Conservation (phyloP, 139 green algal species). For the Asterochloris sp. region DNA sequence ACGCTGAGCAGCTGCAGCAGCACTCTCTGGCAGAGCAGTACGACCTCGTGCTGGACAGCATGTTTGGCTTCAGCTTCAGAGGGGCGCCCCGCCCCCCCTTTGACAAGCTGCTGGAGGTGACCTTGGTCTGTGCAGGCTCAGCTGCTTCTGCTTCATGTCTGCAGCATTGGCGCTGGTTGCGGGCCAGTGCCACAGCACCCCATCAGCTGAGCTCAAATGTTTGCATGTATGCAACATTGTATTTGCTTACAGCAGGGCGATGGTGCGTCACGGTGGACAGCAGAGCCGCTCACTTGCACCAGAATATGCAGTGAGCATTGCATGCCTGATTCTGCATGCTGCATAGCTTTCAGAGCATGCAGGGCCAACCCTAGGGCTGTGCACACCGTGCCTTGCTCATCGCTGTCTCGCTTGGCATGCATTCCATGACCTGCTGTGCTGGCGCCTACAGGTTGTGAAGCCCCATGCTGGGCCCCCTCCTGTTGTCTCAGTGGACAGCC, state of each 20-base stretch:
- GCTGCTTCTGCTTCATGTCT: background rate
- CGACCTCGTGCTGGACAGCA: constrained; percentile 89
- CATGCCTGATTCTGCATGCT: too few relatives aligned
- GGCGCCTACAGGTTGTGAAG: constrained; percentile 46
- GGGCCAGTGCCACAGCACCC: background rate
- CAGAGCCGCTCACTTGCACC: too few relatives aligned
- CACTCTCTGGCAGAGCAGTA: constrained; percentile 4
- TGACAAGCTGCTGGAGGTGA: constrained; percentile 71
- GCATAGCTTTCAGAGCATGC: too few relatives aligned
- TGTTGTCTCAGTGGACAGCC: constrained; percentile 73
- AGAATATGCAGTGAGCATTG: too few relatives aligned
- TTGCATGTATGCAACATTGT: too few relatives aligned
- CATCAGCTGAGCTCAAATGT: too few relatives aligned
- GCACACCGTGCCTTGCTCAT: too few relatives aligned
- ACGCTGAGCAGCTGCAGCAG: constrained; percentile 37
- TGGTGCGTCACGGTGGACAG: too few relatives aligned
- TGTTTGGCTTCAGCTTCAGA: constrained; percentile 98
- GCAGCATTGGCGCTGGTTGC: background rate
- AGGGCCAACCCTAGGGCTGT: too few relatives aligned
- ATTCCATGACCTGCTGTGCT: too few relatives aligned
- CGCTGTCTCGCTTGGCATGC: too few relatives aligned
- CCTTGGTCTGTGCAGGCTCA: constrained; percentile 1
- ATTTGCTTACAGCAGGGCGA: too few relatives aligned
- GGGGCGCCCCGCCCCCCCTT: constrained; percentile 85
- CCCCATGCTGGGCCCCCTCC: constrained; percentile 34